phyloP scores from a whole-genome alignment of 2,329 filamentous ascomycete genomes.

The Diaporthe sp. region DNA sequence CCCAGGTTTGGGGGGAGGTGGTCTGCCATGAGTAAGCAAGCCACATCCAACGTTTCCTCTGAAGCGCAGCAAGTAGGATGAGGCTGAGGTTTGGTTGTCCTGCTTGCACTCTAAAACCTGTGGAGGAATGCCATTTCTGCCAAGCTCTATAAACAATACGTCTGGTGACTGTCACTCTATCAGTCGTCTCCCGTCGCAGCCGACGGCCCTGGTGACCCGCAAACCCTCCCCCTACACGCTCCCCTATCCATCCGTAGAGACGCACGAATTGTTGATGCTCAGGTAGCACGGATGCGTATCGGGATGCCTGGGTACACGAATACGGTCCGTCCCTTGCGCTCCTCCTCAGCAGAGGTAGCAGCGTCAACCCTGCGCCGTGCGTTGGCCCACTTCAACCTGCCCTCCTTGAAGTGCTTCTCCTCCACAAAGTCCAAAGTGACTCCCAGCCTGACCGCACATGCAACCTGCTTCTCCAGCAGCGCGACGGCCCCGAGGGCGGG shows the following conservation, averaged over 20 bases:
- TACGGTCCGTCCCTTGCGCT: background rate
- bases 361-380: background rate
- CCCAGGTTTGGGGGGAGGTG: background rate
- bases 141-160: background rate
- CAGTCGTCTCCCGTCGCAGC: background rate
- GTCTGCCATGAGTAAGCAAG: background rate
- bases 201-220: background rate
- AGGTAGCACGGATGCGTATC: background rate
- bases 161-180: background rate
- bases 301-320: slow-evolving; percentile 13
- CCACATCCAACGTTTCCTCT: background rate
- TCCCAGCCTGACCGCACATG: slow-evolving; percentile 3
- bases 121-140: background rate
- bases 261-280: background rate
- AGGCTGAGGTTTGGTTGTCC: background rate
- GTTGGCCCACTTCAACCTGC: slow-evolving; percentile 1
- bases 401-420: slow-evolving; percentile 25
- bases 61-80: background rate
- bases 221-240: no score
- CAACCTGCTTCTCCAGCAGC: slow-evolving; percentile 4
- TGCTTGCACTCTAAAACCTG: background rate
- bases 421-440: slow-evolving; percentile 16
- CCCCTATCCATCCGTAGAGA: background rate
- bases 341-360: background rate
- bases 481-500: background rate